phyloP scores from a whole-genome alignment of 202 grass and related monocot genomes.

The Elaeis oleifera region DNA sequence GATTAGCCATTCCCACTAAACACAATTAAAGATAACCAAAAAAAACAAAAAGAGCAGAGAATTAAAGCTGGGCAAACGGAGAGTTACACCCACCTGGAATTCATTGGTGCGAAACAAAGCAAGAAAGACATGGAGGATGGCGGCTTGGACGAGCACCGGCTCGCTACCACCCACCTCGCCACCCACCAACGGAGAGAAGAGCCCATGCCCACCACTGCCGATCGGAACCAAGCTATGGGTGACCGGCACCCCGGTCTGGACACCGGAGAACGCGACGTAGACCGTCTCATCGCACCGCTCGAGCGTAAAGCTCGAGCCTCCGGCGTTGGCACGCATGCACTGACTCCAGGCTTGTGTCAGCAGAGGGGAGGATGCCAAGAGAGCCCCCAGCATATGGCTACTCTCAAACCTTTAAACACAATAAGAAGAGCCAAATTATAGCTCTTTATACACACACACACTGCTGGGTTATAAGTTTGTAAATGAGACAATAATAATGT shows the following conservation, averaged over 20 bases:
- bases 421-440: background rate
- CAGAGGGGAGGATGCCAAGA: conserved; percentile 73
- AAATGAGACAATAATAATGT: background rate
- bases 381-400: conserved; percentile 76
- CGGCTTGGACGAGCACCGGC: conserved; percentile 57
- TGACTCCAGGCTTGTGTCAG: conserved; percentile 66
- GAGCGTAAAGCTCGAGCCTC: conserved; percentile 10
- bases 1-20: too few species aligned
- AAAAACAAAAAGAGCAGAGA: background rate
- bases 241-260: conserved; percentile 29
- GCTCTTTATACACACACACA: too few species aligned
- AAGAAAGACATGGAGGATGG: conserved; percentile 51
- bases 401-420: conserved; percentile 73
- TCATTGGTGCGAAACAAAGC: conserved; percentile 38
- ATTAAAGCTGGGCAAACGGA: background rate
- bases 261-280: conserved; percentile 71
- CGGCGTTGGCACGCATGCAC: conserved; percentile 39
- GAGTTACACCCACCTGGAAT: conserved; percentile 51
- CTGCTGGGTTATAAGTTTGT: too few species aligned
- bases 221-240: conserved; percentile 27
- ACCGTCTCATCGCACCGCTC: conserved; percentile 28
- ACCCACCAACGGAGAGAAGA: conserved; percentile 51
- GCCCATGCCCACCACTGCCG: conserved; percentile 13
- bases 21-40: background rate
- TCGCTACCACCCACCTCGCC: conserved; percentile 44